phyloP scores from a whole-genome alignment of 441 rosid genomes.

The Populus hybrid region DNA sequence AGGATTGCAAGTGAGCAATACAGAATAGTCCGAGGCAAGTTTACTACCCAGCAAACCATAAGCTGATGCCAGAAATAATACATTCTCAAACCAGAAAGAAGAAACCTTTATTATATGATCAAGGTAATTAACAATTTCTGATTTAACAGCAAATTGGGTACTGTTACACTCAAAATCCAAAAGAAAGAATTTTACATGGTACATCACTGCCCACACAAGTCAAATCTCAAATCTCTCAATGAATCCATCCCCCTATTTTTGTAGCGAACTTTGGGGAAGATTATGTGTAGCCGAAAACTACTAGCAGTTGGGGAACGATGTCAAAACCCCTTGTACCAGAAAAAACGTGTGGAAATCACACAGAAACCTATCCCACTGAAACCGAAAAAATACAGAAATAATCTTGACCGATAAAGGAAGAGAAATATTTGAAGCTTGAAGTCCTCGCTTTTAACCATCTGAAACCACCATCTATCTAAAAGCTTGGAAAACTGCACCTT shows the following conservation, averaged over 20 bases:
- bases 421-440: slow-evolving; percentile 13
- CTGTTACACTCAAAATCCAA: not conserved
- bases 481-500: slow-evolving; percentile 26
- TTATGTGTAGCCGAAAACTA: slow-evolving; percentile 1
- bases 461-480: slow-evolving; percentile 9
- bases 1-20: not conserved
- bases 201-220: slow-evolving; percentile 13
- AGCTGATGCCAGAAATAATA: not conserved
- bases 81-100: not conserved
- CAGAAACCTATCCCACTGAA: slow-evolving; percentile 18
- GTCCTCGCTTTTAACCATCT: not conserved
- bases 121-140: not conserved
- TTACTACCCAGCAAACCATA: not conserved
- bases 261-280: slow-evolving; percentile 18
- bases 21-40: not conserved
- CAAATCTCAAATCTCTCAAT: slow-evolving; percentile 1
- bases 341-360: slow-evolving; percentile 17
- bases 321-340: slow-evolving; percentile 15
- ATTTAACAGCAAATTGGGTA: not conserved
- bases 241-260: slow-evolving; percentile 5
- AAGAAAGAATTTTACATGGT: not conserved
- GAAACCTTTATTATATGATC: not conserved
- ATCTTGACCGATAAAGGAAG: slow-evolving; percentile 3
- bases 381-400: slow-evolving; percentile 8
- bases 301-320: not conserved